Evolutionary conservation across 208 protist species (phyloP), one percentile per base, ranked within the genome.

Genomic region (Leishmania tropica): DNA sequence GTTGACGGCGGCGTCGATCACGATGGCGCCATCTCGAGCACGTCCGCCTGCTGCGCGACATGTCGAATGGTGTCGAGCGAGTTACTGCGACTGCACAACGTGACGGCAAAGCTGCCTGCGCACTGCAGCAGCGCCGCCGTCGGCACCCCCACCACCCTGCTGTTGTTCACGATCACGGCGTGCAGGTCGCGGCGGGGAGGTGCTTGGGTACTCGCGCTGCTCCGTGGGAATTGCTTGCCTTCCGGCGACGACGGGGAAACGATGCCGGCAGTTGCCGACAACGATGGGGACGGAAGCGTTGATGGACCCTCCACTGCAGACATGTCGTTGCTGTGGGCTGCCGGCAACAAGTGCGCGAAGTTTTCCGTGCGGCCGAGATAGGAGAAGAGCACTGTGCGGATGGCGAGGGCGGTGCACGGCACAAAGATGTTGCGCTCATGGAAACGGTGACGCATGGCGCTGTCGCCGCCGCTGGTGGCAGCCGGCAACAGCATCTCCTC

Each of bases 1-100:
- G 77, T 99, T 99, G 68, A 99, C 99, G 53, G 98, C 99, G 1
- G 99, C 98, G 84, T 99, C 99, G 80, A 99, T 97, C 8, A 99
- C 93, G 28, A 99, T 90, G 0, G 94, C 95, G 21, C 98, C 98
- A 24, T 78, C 53, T 85, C 99, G 99, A 99, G 78, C 60, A 99
- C 91, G 76, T 99, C 98, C 11, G 97, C 97, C 53, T 81, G 31
- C 21, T 70, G 58, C 5, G 92, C 88, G 31, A 96, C 48, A 13
- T 87, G 70, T 45, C 79, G 87, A 2, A 93, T 42, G 40, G 76
- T 40, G 10, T 98, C 86, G 56, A 99, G 85, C 1, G 78, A 79
- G 35, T 98, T 98, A 67, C 84, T 89, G 31, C 90, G 93, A 78
- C 98, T 98, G 84, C 97, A 99, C 37, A 98, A 76, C 1, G 95